Evolutionary conservation across 257 asterid genomes (phyloP), one percentile per base, ranked within the genome.

Genomic region (Capsicum pubescens): DNA sequence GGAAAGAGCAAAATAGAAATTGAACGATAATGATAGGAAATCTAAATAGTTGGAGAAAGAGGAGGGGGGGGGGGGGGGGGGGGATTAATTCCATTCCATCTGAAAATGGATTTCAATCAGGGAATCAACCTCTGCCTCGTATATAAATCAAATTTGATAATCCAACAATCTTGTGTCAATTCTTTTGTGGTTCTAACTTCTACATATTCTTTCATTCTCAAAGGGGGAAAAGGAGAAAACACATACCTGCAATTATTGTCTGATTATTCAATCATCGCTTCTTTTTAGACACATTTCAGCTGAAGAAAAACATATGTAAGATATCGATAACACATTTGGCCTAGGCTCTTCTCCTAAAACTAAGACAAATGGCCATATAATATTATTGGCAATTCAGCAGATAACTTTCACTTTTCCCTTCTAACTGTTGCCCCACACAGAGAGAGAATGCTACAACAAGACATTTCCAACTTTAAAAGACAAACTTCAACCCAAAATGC

Each of bases 401-500:
- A 54, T 26, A 26, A 77, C 13, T 56, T 12, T 67, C 32, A 44
- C 13, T 74, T 50, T 13, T 52, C 15, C 48, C 5, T 76, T 54
- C 3, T 1, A 26, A 77, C 48, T 54, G 39, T 26, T 14, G 48
- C 48, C 81, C 14, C 50, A 26, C 8, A 76, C 4, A 54, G 80
- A 21, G 42, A 52, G 7, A 55, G 8, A 7, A 77, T 52, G 64
- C 64, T 54, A 77, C 64, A 77, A 77, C 26, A 77, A 54, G 64
- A 77, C 14, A 54, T 77, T 54, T 77, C 64, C 19, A 77, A 77
- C 64, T 54, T 26, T 8, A 68, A 67, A 15, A 7, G 50, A 68
- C 77, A 68, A 39, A 39, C 48, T 42, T 58, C 82, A 77, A 39
- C 48, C 48, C 21, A 57, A 77, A 54, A 54, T 54, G 82, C 64